phyloP scores from a whole-genome alignment of 768 basidiomycete genomes.

The Austroboletus eburneus region DNA sequence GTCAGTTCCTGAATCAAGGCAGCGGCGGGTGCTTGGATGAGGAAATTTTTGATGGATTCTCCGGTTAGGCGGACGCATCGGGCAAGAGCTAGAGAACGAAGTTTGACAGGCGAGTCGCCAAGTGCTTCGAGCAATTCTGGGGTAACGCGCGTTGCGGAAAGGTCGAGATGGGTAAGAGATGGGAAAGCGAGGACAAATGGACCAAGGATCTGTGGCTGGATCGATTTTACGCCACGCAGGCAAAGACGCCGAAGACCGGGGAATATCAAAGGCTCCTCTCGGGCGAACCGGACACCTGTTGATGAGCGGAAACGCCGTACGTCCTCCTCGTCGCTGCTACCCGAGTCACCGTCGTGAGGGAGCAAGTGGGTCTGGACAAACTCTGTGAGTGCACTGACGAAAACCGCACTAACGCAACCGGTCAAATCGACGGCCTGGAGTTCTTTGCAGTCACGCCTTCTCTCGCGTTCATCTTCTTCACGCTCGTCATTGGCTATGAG shows the following conservation, averaged over 20 bases:
- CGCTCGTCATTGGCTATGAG: slow-evolving; percentile 48
- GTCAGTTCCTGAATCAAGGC: slow-evolving; percentile 69
- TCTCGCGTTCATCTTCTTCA: slow-evolving; percentile 75
- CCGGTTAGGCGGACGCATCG: slow-evolving; percentile 84
- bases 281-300: slow-evolving; percentile 28
- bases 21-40: slow-evolving; percentile 64
- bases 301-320: slow-evolving; percentile 31
- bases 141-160: slow-evolving; percentile 82
- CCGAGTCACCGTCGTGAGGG: slow-evolving; percentile 38
- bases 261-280: slow-evolving; percentile 55
- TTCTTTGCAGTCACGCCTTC: slow-evolving; percentile 68
- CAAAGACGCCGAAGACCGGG: slow-evolving; percentile 75
- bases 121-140: slow-evolving; percentile 71
- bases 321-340: slow-evolving; percentile 41
- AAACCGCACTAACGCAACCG: slow-evolving; percentile 90
- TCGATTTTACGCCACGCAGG: slow-evolving; percentile 75
- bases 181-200: slow-evolving; percentile 81
- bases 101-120: slow-evolving; percentile 60
- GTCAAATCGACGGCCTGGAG: slow-evolving; percentile 91
- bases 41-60: slow-evolving; percentile 68
- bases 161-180: slow-evolving; percentile 82
- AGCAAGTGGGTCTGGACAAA: slow-evolving; percentile 70
- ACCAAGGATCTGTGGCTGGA: slow-evolving; percentile 62
- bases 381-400: slow-evolving; percentile 79
- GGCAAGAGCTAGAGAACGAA: slow-evolving; percentile 78